phyloP scores from a whole-genome alignment of 2,329 filamentous ascomycete genomes.

The Alternaria dauci region DNA sequence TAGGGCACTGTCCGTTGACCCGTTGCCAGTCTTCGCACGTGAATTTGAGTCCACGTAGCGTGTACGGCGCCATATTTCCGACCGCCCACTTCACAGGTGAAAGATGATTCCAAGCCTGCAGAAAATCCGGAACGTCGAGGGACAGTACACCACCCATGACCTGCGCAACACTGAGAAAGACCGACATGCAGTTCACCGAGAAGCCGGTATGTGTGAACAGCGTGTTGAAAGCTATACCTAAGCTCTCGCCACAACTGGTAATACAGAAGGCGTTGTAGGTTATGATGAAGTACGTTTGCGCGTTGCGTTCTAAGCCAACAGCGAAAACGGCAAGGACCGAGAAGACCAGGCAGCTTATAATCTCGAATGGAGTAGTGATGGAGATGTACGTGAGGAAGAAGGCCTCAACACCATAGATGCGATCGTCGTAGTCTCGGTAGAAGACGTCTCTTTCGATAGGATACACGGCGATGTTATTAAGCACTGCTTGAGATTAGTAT shows the following conservation, averaged over 20 bases:
- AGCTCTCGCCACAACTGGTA: constrained; percentile 75
- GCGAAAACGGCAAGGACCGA: constrained; percentile 70
- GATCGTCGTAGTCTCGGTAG: constrained; percentile 78
- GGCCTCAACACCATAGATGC: constrained; percentile 73
- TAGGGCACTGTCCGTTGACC: constrained; percentile 69
- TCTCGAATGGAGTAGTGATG: constrained; percentile 76
- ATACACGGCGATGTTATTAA: constrained; percentile 80
- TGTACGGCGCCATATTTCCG: constrained; percentile 72
- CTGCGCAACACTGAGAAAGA: constrained; percentile 74
- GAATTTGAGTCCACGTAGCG: constrained; percentile 68
- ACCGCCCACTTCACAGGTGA: constrained; percentile 75
- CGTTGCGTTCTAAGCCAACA: constrained; percentile 69
- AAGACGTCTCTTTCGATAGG: constrained; percentile 77
- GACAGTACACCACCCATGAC: constrained; percentile 62
- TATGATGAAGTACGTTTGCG: constrained; percentile 71
- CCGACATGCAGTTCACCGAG: constrained; percentile 74
- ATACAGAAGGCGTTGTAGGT: constrained; percentile 76
- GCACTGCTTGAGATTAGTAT: constrained; percentile 56
- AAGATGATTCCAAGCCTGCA: constrained; percentile 71
- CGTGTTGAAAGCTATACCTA: constrained; percentile 84
- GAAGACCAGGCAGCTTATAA: constrained; percentile 71
- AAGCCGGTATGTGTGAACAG: constrained; percentile 78
- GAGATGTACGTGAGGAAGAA: constrained; percentile 76
- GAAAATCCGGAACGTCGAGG: constrained; percentile 13
- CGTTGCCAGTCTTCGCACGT: constrained; percentile 69